These are phyloP conservation scores for Diaporthe longicolla DNA, from an alignment of 2,329 filamentous ascomycete genomes.

Conservation along the genomic window DNA sequence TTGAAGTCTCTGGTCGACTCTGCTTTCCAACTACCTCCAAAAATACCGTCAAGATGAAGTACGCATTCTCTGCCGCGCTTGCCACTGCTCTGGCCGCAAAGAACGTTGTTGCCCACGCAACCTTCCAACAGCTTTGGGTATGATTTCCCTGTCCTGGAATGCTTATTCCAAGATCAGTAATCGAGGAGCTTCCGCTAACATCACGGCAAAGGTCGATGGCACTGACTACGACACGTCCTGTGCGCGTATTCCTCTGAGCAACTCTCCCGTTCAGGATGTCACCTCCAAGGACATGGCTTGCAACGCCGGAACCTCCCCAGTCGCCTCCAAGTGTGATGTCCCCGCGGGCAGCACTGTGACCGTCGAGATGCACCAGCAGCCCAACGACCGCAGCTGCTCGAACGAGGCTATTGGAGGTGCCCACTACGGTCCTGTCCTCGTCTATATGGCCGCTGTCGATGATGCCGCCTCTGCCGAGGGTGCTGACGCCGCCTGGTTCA, in stretches of 20 bases:
- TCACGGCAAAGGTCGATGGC: conserved; percentile 52
- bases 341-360: conserved; percentile 64
- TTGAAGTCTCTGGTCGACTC: conserved; percentile 28
- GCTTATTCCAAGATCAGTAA: neutral
- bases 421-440: conserved; percentile 65
- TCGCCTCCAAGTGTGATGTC: conserved; percentile 60
- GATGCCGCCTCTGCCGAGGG: conserved; percentile 53
- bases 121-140: conserved; percentile 64
- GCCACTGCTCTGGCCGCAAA: conserved; percentile 22
- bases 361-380: conserved; percentile 67
- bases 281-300: conserved; percentile 59
- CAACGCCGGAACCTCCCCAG: conserved; percentile 56
- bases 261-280: conserved; percentile 65
- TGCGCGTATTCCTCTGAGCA: conserved; percentile 63
- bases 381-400: conserved; percentile 57
- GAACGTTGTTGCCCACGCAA: conserved; percentile 62
- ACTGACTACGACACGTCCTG: conserved; percentile 60
- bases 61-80: conserved; percentile 15
- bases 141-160: neutral
- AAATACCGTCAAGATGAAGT: conserved; percentile 27
- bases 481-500: conserved; percentile 61
- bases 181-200: neutral
- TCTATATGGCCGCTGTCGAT: conserved; percentile 63
- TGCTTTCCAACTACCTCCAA: neutral
- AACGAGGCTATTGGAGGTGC: conserved; percentile 65